phyloP scores from a whole-genome alignment of 106 monocot species.

The Dendrobium huoshanense region DNA sequence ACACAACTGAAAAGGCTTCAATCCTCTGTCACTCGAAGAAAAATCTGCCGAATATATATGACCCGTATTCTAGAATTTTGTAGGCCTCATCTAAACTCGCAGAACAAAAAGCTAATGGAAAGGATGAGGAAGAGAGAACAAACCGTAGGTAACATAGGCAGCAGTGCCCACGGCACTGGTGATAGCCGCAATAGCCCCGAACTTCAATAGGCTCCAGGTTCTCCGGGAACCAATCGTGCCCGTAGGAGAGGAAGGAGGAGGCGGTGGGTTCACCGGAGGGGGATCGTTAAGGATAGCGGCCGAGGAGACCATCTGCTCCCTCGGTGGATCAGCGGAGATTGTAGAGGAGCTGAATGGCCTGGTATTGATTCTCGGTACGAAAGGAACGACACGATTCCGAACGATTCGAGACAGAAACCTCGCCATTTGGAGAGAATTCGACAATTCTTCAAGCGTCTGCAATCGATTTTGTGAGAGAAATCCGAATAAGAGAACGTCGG shows the following conservation, averaged over 20 bases:
- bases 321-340: constrained; percentile 2
- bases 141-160: constrained; percentile 62
- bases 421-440: background rate
- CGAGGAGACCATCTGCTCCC: background rate
- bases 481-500: background rate
- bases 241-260: background rate
- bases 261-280: background rate
- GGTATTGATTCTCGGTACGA: background rate
- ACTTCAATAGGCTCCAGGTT: constrained; percentile 30
- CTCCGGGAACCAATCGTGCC: constrained; percentile 6
- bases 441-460: background rate
- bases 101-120: background rate
- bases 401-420: background rate
- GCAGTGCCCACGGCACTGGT: constrained; percentile 34
- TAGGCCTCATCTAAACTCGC: background rate
- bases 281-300: constrained; percentile 5
- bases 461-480: too few relatives aligned
- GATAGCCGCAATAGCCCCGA: constrained; percentile 35
- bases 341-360: constrained; percentile 7
- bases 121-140: background rate
- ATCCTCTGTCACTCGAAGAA: background rate
- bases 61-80: background rate
- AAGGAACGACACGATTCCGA: background rate
- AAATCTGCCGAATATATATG: background rate
- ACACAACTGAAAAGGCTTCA: background rate